Base-by-base conservation (phyloP, 805 yeast genomes). In the Wickerhamia fluorescens region DNA sequence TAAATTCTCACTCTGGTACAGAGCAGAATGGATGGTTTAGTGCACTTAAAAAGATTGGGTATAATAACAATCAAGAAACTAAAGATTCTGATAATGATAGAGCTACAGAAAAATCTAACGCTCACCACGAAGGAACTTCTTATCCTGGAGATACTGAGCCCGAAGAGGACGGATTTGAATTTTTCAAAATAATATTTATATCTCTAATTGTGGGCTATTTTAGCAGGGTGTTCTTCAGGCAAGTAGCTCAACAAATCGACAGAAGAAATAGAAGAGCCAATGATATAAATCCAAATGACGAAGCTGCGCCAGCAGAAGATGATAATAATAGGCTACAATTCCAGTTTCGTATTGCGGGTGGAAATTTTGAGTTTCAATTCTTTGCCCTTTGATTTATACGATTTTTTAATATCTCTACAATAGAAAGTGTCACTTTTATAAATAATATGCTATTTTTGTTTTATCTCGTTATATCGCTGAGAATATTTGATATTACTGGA, bases 311-410 rank as follows among this genome's bases (percentile, higher is more conserved):
- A 18, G 10, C 20, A 18, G 20, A 7, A 18, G 7, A 10, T 9
- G 20, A 25, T 18, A 30, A 30, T 21, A 9, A 11, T 11, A 25
- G 14, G 12, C 6, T 25, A 5, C 22, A 13, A n/a, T 31, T 37
- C 24, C 44, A 41, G 11, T 31, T 43, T 12, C 35, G 44, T 13
- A 35, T 52, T 28, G 37, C 51, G 24, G 39, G 56, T 28, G 56
- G 53, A 7, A 47, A 53, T 31, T 46, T 56, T 28, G 54, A 55
- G 33, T 48, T 56, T 29, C 58, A 56, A 20, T 57, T 58, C 32
- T 54, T 61, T 39, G 68, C 66, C 6, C 37, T 57, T 14, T 56
- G 35, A 27, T 18, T n/a, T n/a, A n/a, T n/a, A n/a, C n/a, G n/a
- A n/a, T n/a, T n/a, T n/a, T n/a, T n/a, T n/a, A n/a, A n/a, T n/a